Conservation (phyloP, 352 stramenopile species). For the Thraustotheca clavata region DNA sequence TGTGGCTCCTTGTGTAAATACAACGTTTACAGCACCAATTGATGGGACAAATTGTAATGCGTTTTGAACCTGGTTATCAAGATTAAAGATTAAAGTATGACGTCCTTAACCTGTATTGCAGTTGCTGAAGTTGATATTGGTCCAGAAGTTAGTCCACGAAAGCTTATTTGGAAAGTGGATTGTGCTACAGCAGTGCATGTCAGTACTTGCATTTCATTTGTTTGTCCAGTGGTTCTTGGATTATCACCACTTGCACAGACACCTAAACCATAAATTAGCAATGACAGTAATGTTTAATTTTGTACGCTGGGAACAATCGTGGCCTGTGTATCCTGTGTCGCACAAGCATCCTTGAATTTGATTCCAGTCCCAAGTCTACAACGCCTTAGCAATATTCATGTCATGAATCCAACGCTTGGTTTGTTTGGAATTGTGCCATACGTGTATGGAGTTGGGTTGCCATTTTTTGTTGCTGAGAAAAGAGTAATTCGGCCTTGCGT, state of each 20-base stretch:
- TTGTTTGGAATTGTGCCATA: slow-evolving; percentile 64
- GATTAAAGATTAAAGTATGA: no score
- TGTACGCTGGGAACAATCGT: slow-evolving; percentile 63
- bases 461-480: slow-evolving; percentile 34
- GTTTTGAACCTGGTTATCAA: slow-evolving; percentile 35
- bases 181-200: slow-evolving; percentile 34
- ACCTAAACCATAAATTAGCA: neutral
- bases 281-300: no score
- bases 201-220: slow-evolving; percentile 54
- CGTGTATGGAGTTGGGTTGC: slow-evolving; percentile 41
- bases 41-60: slow-evolving; percentile 35
- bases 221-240: slow-evolving; percentile 50
- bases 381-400: neutral
- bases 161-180: slow-evolving; percentile 51
- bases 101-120: neutral
- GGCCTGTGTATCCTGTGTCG: slow-evolving; percentile 69
- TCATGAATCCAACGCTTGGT: slow-evolving; percentile 17
- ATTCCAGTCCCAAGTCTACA: slow-evolving; percentile 73
- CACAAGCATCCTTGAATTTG: slow-evolving; percentile 86
- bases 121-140: slow-evolving; percentile 31
- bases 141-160: slow-evolving; percentile 37
- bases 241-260: slow-evolving; percentile 57
- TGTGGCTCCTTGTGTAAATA: slow-evolving; percentile 38
- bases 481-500: slow-evolving; percentile 52
- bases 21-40: slow-evolving; percentile 37